phyloP scores from a whole-genome alignment of 2,329 filamentous ascomycete species.

The Diaporthe citri region DNA sequence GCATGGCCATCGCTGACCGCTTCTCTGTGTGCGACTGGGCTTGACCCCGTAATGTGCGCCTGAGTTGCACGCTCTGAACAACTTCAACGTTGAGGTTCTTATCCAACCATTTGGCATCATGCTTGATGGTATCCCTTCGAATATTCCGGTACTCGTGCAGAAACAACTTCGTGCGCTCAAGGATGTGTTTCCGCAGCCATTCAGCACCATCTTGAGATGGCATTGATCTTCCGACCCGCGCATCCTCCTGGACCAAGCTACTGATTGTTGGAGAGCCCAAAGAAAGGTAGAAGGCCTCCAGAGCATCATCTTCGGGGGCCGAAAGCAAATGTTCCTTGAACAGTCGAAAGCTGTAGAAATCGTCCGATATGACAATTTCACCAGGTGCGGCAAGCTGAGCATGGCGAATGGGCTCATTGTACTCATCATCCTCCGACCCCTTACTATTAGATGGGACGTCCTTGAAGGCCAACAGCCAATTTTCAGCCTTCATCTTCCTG shows the following conservation, averaged over 20 bases:
- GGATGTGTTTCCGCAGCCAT: conserved; percentile 81
- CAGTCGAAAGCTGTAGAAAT: conserved; percentile 88
- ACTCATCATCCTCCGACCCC: conserved; percentile 66
- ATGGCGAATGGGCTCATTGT: conserved; percentile 77
- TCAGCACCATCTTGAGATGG: conserved; percentile 77
- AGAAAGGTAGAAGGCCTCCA: conserved; percentile 87
- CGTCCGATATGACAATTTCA: conserved; percentile 84
- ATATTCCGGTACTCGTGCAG: conserved; percentile 82
- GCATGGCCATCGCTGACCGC: conserved; percentile 77
- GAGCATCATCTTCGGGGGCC: conserved; percentile 87
- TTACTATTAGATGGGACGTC: conserved; percentile 71
- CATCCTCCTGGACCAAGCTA: conserved; percentile 81
- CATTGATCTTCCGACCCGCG: conserved; percentile 76
- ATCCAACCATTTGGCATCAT: conserved; percentile 91
- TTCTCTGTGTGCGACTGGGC: conserved; percentile 79
- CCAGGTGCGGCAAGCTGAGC: conserved; percentile 81
- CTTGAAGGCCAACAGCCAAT: conserved; percentile 86
- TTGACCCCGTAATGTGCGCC: conserved; percentile 80
- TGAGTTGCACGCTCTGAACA: conserved; percentile 82
- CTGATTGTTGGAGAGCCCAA: conserved; percentile 85
- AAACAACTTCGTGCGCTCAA: conserved; percentile 91
- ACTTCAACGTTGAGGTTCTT: conserved; percentile 83
- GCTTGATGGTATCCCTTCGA: conserved; percentile 81
- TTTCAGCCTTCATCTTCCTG: conserved; percentile 78
- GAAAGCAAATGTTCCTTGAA: conserved; percentile 89